Base-by-base conservation (phyloP, 2,329 filamentous ascomycete genomes). In the Aspergillus brasiliensis region DNA sequence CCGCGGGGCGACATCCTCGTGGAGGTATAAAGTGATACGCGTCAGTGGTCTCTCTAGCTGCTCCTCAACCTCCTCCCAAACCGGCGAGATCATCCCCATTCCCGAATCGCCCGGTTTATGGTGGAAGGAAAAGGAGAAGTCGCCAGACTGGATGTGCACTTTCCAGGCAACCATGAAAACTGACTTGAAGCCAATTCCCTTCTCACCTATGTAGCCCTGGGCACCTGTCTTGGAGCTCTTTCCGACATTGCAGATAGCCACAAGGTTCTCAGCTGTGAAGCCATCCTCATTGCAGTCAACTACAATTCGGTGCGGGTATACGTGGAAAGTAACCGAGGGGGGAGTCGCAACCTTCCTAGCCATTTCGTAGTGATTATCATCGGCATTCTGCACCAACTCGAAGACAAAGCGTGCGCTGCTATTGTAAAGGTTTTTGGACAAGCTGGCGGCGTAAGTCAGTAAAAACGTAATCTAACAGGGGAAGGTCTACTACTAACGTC, bases 61-160 rank as follows among this genome's bases (percentile, higher is more conserved):
- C 4, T 42, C 34, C 7, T 59, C 37, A 10, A 25, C n/a, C 0
- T 65, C 48, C 44, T 69, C 61, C 53, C 71, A 68, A 1, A 71
- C 73, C 55, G 83, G 82, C 0, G 77, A 78, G 1, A 84, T 77
- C 82, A 85, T 85, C 1, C 82, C 83, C 37, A 85, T 69, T 1
- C 82, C 83, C 0, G 75, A 73, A 2, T 82, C 78, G 0, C 75
- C 78, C 21, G 31, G 51, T 1, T 54, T 57, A 58, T 78, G 69
- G n/a, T 69, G 47, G 48, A 78, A 78, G 2, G 58, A 65, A 58
- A 79, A 80, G 0, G 72, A 76, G 61, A 72, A 78, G 1, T 68
- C 23, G 0, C 72, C 73, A 0, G 78, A 80, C 53, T 78, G 77
- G 17, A 80, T 71, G n/a, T 73, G 67, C 8, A 78, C 77, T 21